A percentile compares a stretch with the other conserved stretches of the same genome.
Conservation (phyloP, 2,329 filamentous ascomycete genomes). For the Sporothrix variecibatus region DNA sequence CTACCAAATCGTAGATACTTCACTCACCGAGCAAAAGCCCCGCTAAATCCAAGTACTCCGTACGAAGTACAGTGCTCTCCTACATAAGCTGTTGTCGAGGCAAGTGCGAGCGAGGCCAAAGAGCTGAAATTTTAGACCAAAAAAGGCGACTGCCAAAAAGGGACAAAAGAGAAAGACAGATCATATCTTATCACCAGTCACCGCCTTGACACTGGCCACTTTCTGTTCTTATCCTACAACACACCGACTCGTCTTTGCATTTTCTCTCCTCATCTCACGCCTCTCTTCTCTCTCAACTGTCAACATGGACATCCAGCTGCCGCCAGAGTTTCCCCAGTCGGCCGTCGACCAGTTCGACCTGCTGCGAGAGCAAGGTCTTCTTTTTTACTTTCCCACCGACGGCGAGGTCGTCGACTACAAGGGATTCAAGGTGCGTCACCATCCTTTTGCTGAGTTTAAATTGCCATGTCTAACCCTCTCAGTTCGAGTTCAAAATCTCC, state of each 20-base stretch:
- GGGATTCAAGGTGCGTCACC: conserved; percentile 24
- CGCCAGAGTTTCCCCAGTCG: conserved; percentile 26
- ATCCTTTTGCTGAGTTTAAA: no score
- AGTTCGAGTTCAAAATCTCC: conserved; percentile 38
- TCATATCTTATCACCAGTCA: conserved; percentile 1
- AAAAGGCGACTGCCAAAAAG: not conserved
- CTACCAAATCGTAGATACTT: not conserved
- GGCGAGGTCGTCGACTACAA: conserved; percentile 27
- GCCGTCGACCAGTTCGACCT: conserved; percentile 30
- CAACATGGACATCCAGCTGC: conserved; percentile 26
- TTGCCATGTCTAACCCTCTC: not conserved
- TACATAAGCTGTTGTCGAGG: not conserved
- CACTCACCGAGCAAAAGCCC: not conserved
- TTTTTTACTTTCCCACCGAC: conserved; percentile 29
- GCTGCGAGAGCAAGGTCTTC: conserved; percentile 26
- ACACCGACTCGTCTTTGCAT: not conserved
- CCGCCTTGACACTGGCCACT: not conserved
- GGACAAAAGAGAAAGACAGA: not conserved
- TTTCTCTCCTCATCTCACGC: not conserved
- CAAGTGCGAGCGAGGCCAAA: not conserved
- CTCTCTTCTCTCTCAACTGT: not conserved
- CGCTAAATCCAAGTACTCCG: not conserved
- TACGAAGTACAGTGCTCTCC: not conserved
- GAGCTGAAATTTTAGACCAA: conserved; percentile 10
- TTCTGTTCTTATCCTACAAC: not conserved